Percentiles rank a stretch among this genome's conserved stretches.
Conservation (phyloP, 1,284 basidiomycete species). For the Apiotrichum veenhuisii region DNA sequence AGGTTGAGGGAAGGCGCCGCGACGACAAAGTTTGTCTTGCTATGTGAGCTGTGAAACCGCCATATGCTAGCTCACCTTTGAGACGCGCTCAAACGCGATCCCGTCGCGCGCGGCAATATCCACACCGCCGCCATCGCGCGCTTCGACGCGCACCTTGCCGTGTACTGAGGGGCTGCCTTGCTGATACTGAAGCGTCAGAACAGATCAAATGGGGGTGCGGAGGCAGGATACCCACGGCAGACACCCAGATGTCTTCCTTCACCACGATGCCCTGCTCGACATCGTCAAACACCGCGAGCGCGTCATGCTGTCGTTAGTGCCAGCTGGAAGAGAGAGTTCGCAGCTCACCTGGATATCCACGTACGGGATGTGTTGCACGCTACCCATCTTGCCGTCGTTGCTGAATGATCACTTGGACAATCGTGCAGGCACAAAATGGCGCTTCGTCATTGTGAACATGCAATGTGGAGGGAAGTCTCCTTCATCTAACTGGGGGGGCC, state of each 20-base stretch:
- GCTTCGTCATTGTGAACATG: background rate
- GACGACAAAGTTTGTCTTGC: slow-evolving; percentile 37
- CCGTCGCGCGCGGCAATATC: slow-evolving; percentile 28
- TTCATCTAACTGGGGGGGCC: no score
- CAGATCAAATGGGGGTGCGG: no score
- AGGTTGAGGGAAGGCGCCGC: slow-evolving; percentile 31
- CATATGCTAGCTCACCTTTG: slow-evolving; percentile 25
- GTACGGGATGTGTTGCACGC: slow-evolving; percentile 30
- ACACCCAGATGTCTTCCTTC: slow-evolving; percentile 47
- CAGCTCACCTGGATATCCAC: slow-evolving; percentile 47
- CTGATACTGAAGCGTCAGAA: slow-evolving; percentile 33
- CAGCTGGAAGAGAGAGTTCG: background rate
- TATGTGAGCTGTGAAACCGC: slow-evolving; percentile 3
- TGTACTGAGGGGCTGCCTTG: slow-evolving; percentile 36
- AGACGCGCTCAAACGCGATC: slow-evolving; percentile 29
- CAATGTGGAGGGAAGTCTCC: no score
- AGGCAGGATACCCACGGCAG: slow-evolving; percentile 37
- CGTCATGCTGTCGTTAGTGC: slow-evolving; percentile 41
- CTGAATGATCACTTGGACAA: background rate
- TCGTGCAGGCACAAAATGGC: background rate
- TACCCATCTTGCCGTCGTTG: slow-evolving; percentile 3
- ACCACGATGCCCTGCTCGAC: slow-evolving; percentile 42
- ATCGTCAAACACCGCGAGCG: slow-evolving; percentile 47
- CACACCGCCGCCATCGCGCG: slow-evolving; percentile 30
- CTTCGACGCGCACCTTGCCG: slow-evolving; percentile 37